These are phyloP conservation scores for Neurospora cerealis DNA, from an alignment of 495 filamentous ascomycete genomes.

Conservation along the genomic window DNA sequence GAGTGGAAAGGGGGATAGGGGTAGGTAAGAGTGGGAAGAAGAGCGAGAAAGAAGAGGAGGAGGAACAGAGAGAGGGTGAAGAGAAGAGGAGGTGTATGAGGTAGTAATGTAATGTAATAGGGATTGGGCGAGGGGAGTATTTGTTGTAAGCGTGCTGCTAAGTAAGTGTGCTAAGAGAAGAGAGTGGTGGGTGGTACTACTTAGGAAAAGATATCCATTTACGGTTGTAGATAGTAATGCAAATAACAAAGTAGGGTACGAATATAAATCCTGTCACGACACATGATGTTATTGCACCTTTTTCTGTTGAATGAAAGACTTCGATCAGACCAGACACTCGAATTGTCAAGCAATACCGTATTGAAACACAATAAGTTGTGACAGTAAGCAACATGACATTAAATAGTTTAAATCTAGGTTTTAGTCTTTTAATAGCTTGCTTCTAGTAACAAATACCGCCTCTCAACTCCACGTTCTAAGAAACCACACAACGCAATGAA, in stretches of 20 bases:
- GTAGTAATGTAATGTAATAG: neutral
- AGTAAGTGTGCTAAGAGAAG: neutral
- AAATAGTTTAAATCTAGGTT: neutral
- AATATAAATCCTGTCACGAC: no score
- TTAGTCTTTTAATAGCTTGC: neutral
- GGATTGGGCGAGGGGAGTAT: neutral
- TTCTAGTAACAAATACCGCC: neutral
- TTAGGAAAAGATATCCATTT: no score
- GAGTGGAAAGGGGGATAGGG: no score
- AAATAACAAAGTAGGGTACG: no score
- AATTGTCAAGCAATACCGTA: no score
- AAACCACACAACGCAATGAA: neutral
- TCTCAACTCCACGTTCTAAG: neutral
- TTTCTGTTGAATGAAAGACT: no score
- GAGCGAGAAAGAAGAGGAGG: neutral
- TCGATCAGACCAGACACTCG: no score
- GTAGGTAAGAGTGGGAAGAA: neutral
- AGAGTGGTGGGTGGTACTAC: no score
- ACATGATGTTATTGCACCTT: no score
- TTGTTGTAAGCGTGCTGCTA: neutral
- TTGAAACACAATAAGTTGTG: no score
- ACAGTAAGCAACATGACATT: neutral
- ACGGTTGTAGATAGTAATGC: no score
- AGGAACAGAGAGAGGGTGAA: no score
- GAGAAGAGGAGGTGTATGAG: neutral